phyloP scores from a whole-genome alignment of 805 yeast species.

The Priceomyces medius region DNA sequence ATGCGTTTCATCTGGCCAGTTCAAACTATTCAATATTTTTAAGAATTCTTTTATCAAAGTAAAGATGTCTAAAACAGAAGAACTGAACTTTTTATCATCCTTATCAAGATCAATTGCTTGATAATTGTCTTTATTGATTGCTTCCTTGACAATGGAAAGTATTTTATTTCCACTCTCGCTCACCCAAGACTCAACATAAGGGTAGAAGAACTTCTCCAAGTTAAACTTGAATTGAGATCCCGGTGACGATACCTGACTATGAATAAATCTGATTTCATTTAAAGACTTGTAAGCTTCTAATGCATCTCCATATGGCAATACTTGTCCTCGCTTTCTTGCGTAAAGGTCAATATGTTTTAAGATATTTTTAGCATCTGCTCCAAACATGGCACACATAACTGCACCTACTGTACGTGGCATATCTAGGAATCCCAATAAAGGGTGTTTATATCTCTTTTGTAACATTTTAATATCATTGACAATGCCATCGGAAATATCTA shows the following conservation, averaged over 20 bases:
- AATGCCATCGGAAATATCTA: slow-evolving; percentile 55
- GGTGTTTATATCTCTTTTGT: slow-evolving; percentile 59
- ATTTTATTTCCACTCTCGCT: slow-evolving; percentile 48
- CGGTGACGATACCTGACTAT: slow-evolving; percentile 45
- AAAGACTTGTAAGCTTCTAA: slow-evolving; percentile 55
- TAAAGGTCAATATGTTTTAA: slow-evolving; percentile 49
- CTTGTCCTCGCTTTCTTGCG: slow-evolving; percentile 27
- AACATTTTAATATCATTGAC: slow-evolving; percentile 48
- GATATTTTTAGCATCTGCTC: slow-evolving; percentile 53
- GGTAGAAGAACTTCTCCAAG: slow-evolving; percentile 54
- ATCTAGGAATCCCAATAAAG: slow-evolving; percentile 57
- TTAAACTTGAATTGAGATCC: slow-evolving; percentile 47
- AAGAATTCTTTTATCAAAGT: slow-evolving; percentile 59
- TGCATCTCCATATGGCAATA: slow-evolving; percentile 54
- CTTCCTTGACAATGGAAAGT: slow-evolving; percentile 47
- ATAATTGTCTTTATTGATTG: slow-evolving; percentile 59
- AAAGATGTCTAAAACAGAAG: slow-evolving; percentile 68
- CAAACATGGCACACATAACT: slow-evolving; percentile 51
- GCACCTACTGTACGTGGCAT: slow-evolving; percentile 51
- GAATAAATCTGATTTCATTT: slow-evolving; percentile 51
- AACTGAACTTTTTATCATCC: slow-evolving; percentile 46
- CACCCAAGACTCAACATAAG: slow-evolving; percentile 38
- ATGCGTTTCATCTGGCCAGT: slow-evolving; percentile 68
- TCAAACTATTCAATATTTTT: slow-evolving; percentile 53
- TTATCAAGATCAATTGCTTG: slow-evolving; percentile 46